Percentiles rank a stretch among this genome's conserved stretches.
Conservation (phyloP, 1,139 yeast genomes). For the Arxiozyma slooffiae region DNA sequence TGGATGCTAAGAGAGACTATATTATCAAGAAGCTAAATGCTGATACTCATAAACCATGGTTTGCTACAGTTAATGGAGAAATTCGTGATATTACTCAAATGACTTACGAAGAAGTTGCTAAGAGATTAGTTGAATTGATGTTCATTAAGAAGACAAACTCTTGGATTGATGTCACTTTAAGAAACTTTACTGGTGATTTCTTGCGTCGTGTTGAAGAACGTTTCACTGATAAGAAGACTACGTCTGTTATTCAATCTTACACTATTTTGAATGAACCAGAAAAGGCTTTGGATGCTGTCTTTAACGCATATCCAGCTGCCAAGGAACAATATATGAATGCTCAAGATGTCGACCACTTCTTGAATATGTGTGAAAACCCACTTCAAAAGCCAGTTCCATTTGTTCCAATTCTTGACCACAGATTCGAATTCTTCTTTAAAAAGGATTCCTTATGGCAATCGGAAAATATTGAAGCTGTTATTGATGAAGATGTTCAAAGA, state of each 20-base stretch:
- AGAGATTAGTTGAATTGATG: constrained; percentile 80
- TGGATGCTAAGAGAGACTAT: constrained; percentile 74
- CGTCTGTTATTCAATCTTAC: constrained; percentile 68
- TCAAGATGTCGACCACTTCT: constrained; percentile 90
- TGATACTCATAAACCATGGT: constrained; percentile 98
- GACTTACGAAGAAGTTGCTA: constrained; percentile 89
- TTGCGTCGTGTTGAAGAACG: constrained; percentile 96
- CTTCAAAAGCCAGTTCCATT: constrained; percentile 95
- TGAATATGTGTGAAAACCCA: constrained; percentile 75
- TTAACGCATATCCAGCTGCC: constrained; percentile 62
- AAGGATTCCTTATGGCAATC: constrained; percentile 99
- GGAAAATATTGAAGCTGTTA: constrained; percentile 92
- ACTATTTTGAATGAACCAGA: constrained; percentile 61
- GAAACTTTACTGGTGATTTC: constrained; percentile 79
- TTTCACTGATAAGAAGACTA: constrained; percentile 50
- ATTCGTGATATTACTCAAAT: constrained; percentile 84
- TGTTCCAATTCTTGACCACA: constrained; percentile 88
- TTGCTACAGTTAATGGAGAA: constrained; percentile 56
- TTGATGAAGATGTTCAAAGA: constrained; percentile 92
- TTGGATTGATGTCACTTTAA: constrained; percentile 82
- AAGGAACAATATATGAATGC: constrained; percentile 78
- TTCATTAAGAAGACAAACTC: constrained; percentile 68
- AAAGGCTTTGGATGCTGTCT: constrained; percentile 48
- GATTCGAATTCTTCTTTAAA: constrained; percentile 92
- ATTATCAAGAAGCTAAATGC: constrained; percentile 78